Evolutionary conservation across 305 asterid species (phyloP).

Genomic region (Euphrasia arctica): DNA sequence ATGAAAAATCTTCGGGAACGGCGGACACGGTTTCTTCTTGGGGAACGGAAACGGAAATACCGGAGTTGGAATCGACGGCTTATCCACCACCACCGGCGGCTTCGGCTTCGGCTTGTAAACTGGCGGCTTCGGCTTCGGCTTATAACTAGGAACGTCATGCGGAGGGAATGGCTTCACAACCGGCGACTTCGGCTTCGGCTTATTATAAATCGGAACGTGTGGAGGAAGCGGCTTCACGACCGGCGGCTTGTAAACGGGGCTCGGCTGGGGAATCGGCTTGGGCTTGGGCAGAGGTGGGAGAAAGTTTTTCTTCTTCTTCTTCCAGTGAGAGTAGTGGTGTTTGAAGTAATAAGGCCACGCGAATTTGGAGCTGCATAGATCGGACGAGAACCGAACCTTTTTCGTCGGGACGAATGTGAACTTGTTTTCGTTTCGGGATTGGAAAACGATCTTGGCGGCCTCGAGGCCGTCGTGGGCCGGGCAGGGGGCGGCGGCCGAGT

Average conservation of each 20-base stretch:
- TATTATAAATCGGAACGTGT: too few relatives aligned
- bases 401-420: slow-evolving; percentile 39
- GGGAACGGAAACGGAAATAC: too few relatives aligned
- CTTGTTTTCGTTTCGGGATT: slow-evolving; percentile 25
- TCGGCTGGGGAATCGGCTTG: slow-evolving; percentile 5
- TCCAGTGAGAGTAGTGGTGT: slow-evolving; percentile 39
- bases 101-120: neutral
- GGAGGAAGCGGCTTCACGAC: neutral
- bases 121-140: slow-evolving; percentile 45
- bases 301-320: slow-evolving; percentile 28
- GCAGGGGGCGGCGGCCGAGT: slow-evolving; percentile 65
- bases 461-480: slow-evolving; percentile 54
- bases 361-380: slow-evolving; percentile 63
- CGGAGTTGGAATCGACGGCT: neutral
- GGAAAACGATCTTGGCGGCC: slow-evolving; percentile 44
- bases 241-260: slow-evolving; percentile 21
- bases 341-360: slow-evolving; percentile 51
- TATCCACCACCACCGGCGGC: neutral
- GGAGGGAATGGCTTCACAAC: too few relatives aligned
- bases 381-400: slow-evolving; percentile 55
- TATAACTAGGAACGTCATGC: slow-evolving; percentile 22
- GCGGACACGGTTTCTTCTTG: neutral
- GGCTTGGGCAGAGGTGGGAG: slow-evolving; percentile 21
- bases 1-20: neutral
- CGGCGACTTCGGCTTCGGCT: too few relatives aligned